Base-by-base conservation (phyloP, 139 green algal genomes). In the Coelastrella sp. region DNA sequence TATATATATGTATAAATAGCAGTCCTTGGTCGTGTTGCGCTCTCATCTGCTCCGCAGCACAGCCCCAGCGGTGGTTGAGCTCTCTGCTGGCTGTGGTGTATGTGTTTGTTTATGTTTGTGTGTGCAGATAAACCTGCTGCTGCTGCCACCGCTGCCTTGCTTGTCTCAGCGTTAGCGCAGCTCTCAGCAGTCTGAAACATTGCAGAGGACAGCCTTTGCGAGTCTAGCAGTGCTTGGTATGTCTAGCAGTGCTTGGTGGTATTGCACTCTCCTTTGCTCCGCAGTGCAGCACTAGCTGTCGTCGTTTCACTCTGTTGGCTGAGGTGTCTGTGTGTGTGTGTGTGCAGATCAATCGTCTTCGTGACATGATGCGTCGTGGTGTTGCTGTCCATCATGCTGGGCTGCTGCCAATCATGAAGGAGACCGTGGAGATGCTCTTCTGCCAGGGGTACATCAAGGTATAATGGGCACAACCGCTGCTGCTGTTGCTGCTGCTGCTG, bases 381-480 rank as follows among this genome's bases (percentile, higher is more conserved):
- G 90, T 99, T 17, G 98, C 96, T 0, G 96, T 99, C 66, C 98
- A 99, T 94, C 98, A 99, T 88, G 98, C 98, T 54, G 97, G 98
- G 17, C 93, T 99, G 93, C 95, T 99, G 90, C 98, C 98, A 83
- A 99, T 99, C 90, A 94, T 99, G 83, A 99, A 99, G 92, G 98
- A 99, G 92, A 95, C 98, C 23, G 98, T 99, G 84, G 98, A 99
- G 94, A 99, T 99, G 97, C 96, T 99, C 23, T 99, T 99, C 94
- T 99, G 98, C 94, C 93, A 96, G 68, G 98, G 98, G 8, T 94
- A 99, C 56, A 95, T 99, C 89, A 98, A 97, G 94, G 95, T 97
- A 11, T 4, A 47, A 47, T 47, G 32, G 32, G 32, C 32, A 47
- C 32, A 47, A 47, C 32, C 32, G 32, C 32, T 47, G 32, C 32